These are phyloP conservation scores for Jatropha curcas DNA, from an alignment of 345 rosid genomes.

Conservation along the genomic window DNA sequence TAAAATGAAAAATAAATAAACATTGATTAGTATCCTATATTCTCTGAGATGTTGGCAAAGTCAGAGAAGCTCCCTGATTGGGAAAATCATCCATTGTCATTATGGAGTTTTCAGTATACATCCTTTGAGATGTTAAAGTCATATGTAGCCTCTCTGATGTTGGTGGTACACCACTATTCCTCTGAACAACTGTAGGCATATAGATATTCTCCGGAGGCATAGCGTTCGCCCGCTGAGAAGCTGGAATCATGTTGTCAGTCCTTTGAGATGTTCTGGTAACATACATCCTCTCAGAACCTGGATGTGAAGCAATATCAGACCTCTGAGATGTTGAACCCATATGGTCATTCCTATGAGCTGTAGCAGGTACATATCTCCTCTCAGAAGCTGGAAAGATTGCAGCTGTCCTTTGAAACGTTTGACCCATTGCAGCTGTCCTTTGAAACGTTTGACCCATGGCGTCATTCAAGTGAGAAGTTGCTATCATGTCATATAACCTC, in stretches of 20 bases:
- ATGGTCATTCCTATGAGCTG: constrained; percentile 32
- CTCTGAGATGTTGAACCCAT: constrained; percentile 28
- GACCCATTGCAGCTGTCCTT: constrained; percentile 27
- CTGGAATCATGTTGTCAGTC: constrained; percentile 14
- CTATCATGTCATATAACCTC: constrained; percentile 26
- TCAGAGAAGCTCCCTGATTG: constrained; percentile 29
- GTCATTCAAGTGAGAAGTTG: constrained; percentile 30
- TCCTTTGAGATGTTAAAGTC: constrained; percentile 33
- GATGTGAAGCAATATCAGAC: constrained; percentile 21
- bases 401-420: constrained; percentile 32
- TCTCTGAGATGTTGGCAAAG: constrained; percentile 34
- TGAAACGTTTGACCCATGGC: constrained; percentile 30
- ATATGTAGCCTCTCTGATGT: constrained; percentile 38
- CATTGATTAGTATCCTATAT: constrained; percentile 13
- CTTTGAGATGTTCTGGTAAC: constrained; percentile 25
- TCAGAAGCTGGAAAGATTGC: constrained; percentile 31
- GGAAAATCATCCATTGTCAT: constrained; percentile 39
- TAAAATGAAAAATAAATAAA: neutral
- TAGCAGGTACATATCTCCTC: constrained; percentile 27
- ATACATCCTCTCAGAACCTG: constrained; percentile 28
- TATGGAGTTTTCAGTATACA: constrained; percentile 34
- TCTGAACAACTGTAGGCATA: constrained; percentile 30
- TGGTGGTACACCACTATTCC: constrained; percentile 17
- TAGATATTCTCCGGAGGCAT: constrained; percentile 31
- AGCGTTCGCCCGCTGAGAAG: constrained; percentile 14